Base-by-base conservation (phyloP, 768 basidiomycete genomes). In the Candolleomyces aberdarensis region DNA sequence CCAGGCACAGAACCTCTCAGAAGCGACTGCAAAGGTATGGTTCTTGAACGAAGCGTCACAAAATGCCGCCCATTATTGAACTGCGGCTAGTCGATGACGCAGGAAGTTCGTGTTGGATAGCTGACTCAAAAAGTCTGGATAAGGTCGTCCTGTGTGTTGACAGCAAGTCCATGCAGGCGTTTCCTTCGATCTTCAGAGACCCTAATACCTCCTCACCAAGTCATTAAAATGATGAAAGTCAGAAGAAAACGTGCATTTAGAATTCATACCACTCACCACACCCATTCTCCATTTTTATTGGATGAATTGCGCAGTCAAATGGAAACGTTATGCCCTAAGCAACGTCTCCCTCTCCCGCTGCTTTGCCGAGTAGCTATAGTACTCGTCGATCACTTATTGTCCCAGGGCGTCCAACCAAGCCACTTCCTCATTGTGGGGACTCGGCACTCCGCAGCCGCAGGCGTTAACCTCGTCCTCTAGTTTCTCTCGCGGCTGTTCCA, bases 381-480 rank as follows among this genome's bases (percentile, higher is more conserved):
- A 4, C 60, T 78, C n/a, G 60, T 36, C 36, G 36, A 73, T 32
- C 72, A 75, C 59, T 67, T 78, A 15, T 50, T 75, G 47, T 62
- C 66, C 36, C 60, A 62, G 3, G 76, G 75, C 13, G 63, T 76
- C 7, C 59, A 64, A 13, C 74, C 75, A 6, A 60, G 64, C 41
- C 68, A 77, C 62, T 64, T 78, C 19, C 67, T 73, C 49, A 58
- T 79, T 13, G 71, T 69, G 6, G 75, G 76, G 22, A 78, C 79
- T 63, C 79, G 75, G 76, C 19, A 78, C 79, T 63, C 79, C 36
- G 36, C 36, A 7, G 36, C 78, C 10, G 79, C 79, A 10, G 79
- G 79, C 11, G 76, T 65, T 0, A 73, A 74, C 49, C 69, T 79
- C 29, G 64, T 74, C 32, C 65, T 76, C 31, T 74, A 75, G 60